Conservation (phyloP, 495 filamentous ascomycete genomes). For the Xylaria longipes region DNA sequence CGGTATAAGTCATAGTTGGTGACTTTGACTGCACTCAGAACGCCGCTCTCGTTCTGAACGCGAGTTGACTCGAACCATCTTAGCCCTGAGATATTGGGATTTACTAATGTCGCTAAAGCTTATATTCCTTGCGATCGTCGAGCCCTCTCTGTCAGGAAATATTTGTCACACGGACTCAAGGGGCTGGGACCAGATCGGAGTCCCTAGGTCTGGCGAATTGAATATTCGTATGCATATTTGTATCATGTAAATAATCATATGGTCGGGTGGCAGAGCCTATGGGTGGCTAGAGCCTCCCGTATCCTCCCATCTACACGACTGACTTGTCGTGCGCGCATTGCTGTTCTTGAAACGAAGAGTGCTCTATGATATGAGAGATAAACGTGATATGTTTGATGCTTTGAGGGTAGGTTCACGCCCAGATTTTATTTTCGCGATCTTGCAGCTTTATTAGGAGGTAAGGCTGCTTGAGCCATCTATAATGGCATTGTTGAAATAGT, state of each 20-base stretch:
- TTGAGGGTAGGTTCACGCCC: neutral
- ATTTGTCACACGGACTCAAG: too few species aligned
- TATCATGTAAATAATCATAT: too few species aligned
- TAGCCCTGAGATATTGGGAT: neutral
- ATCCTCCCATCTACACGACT: too few species aligned
- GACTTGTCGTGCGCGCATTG: neutral
- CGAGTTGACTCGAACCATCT: neutral
- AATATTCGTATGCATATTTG: too few species aligned
- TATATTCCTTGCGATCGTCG: neutral
- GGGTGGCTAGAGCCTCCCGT: too few species aligned
- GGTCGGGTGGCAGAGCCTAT: too few species aligned
- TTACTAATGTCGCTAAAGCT: constrained; percentile 4
- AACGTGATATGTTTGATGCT: neutral
- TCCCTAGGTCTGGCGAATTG: too few species aligned
- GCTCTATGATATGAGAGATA: neutral
- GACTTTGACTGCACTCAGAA: constrained; percentile 8
- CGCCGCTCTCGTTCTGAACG: neutral
- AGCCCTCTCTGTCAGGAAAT: neutral
- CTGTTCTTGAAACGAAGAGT: neutral
- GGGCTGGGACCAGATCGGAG: too few species aligned
- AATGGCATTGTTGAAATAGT: neutral
- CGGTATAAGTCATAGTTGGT: constrained; percentile 17
- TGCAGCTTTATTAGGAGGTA: neutral
- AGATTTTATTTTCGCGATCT: neutral
- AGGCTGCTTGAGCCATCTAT: neutral